Conservation (phyloP, 2,329 filamentous ascomycete genomes). For the Dichotomopilus funicola region DNA sequence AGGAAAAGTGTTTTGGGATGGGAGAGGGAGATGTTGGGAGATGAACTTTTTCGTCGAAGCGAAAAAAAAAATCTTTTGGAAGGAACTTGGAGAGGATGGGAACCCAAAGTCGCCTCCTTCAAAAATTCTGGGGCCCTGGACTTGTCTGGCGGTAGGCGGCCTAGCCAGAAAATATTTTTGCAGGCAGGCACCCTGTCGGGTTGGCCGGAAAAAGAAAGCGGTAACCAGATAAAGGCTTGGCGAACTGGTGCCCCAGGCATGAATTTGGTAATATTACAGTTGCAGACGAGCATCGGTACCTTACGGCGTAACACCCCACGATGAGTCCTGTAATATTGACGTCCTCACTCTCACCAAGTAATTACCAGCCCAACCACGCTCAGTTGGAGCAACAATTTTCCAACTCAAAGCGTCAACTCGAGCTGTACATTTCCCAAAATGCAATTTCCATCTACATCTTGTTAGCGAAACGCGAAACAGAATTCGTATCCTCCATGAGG, state of each 20-base stretch:
- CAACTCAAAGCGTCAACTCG: conserved; percentile 1
- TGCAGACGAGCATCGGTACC: no score
- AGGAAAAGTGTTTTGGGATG: conserved; percentile 20
- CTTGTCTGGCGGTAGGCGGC: conserved; percentile 11
- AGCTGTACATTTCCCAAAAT: conserved; percentile 62
- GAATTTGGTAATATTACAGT: not conserved
- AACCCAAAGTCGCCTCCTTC: conserved; percentile 17
- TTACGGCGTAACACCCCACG: no score
- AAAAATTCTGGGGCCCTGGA: conserved; percentile 12
- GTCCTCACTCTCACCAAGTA: no score
- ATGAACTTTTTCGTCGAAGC: conserved; percentile 17
- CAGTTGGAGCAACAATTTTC: no score
- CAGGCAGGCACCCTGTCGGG: conserved; percentile 12
- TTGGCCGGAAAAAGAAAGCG: not conserved
- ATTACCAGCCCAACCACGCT: no score
- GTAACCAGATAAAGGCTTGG: conserved; percentile 8
- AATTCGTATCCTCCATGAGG: no score
- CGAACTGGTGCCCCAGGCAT: not conserved
- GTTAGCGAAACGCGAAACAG: not conserved
- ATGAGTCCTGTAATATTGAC: no score
- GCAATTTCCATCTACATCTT: conserved; percentile 57
- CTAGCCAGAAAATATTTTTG: conserved; percentile 21
- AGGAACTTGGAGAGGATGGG: conserved; percentile 1
- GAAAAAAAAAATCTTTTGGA: conserved; percentile 15
- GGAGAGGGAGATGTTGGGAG: conserved; percentile 13